A percentile compares a stretch with the other conserved stretches of the same genome.
Evolutionary conservation across 2,329 filamentous ascomycete genomes (phyloP).

Genomic region (Pseudopithomyces chartarum): DNA sequence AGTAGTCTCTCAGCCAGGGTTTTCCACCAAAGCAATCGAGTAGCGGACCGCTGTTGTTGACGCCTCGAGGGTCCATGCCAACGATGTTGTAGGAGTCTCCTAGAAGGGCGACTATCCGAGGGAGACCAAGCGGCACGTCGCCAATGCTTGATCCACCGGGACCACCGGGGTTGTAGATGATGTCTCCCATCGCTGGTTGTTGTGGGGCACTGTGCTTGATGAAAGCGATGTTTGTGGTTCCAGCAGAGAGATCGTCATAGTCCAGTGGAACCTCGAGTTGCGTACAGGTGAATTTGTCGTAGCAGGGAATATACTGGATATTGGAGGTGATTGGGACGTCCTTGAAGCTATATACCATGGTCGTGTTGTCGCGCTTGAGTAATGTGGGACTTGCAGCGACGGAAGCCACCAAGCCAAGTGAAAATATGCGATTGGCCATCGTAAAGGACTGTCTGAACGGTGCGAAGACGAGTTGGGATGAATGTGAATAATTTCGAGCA

Average conservation of each 20-base stretch:
- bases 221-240: constrained; percentile 50
- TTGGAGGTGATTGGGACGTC: constrained; percentile 6
- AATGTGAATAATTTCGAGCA: background rate
- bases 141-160: constrained; percentile 52
- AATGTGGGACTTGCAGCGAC: background rate
- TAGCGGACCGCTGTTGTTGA: constrained; percentile 40
- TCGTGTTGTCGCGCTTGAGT: background rate
- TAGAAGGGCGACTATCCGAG: constrained; percentile 1
- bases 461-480: background rate
- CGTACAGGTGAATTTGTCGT: constrained; percentile 55
- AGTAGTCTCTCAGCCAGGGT: constrained; percentile 4
- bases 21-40: constrained; percentile 35
- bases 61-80: constrained; percentile 48
- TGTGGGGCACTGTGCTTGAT: constrained; percentile 27
- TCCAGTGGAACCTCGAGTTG: constrained; percentile 56
- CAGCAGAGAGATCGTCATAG: constrained; percentile 12
- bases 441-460: background rate
- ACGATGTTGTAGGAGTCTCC: constrained; percentile 45
- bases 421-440: background rate
- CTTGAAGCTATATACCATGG: constrained; percentile 2
- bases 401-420: background rate
- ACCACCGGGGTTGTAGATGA: constrained; percentile 50
- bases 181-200: constrained; percentile 49
- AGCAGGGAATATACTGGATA: constrained; percentile 41
- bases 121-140: constrained; percentile 1